Evolutionary conservation across 2,329 filamentous ascomycete species (phyloP).

Genomic region (Rugonectria rugulosa): DNA sequence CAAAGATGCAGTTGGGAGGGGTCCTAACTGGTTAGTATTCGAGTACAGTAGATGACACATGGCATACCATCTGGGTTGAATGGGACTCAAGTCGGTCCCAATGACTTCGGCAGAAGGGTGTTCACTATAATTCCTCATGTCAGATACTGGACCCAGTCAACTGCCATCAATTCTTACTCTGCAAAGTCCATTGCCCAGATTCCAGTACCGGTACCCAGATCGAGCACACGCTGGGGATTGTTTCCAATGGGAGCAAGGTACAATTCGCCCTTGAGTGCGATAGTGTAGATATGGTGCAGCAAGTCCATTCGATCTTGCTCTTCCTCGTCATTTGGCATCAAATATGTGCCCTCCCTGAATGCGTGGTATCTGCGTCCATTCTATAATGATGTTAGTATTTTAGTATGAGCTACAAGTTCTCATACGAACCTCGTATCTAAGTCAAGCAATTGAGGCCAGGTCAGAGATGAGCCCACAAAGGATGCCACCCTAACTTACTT

Average conservation of each 20-base stretch:
- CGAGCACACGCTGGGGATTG: conserved; percentile 15
- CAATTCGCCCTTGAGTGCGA: conserved; percentile 11
- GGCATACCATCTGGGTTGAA: conserved; percentile 19
- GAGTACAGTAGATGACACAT: neutral
- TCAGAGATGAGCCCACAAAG: neutral
- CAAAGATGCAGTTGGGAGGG: conserved; percentile 19
- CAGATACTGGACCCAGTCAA: neutral
- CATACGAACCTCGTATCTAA: neutral
- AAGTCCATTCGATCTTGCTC: conserved; percentile 21
- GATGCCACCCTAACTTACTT: neutral
- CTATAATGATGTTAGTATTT: neutral
- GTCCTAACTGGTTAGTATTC: neutral
- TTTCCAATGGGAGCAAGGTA: conserved; percentile 10
- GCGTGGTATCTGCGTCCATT: neutral
- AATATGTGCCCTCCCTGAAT: conserved; percentile 1
- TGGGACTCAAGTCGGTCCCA: conserved; percentile 21
- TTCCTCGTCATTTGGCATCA: conserved; percentile 17
- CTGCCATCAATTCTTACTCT: conserved; percentile 6
- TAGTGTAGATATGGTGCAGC: conserved; percentile 15
- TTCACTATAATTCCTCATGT: conserved; percentile 1
- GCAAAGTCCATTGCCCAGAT: conserved; percentile 23
- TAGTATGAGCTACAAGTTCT: neutral
- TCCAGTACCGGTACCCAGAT: conserved; percentile 19
- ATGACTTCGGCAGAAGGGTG: conserved; percentile 18
- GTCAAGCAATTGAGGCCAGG: neutral